These are phyloP conservation scores for Clavariopsis aquatica DNA, from an alignment of 495 filamentous ascomycete genomes.

Conservation along the genomic window DNA sequence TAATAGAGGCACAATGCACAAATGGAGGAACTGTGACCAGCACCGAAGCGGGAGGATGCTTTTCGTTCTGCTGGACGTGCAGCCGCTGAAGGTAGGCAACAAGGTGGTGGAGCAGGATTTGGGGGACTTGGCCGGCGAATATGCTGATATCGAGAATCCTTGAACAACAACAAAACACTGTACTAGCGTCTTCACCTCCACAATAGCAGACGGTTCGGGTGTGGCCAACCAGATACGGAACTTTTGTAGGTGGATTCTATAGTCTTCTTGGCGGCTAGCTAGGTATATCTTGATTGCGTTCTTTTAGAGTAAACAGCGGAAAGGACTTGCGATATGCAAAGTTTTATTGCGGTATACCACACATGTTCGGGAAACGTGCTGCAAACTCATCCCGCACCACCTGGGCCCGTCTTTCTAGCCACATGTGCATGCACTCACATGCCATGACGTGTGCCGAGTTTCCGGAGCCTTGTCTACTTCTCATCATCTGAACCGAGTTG, in stretches of 20 bases:
- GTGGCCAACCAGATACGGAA: too few species aligned
- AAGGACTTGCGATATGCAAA: too few species aligned
- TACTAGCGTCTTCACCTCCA: too few species aligned
- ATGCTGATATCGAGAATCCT: slow-evolving; percentile 1
- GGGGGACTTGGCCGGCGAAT: not conserved
- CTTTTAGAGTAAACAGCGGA: too few species aligned
- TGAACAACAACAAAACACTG: not conserved
- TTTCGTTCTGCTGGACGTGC: slow-evolving; percentile 2
- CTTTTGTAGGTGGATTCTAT: too few species aligned
- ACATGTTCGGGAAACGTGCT: not conserved
- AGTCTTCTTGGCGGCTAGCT: too few species aligned
- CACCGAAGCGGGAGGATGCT: slow-evolving; percentile 38
- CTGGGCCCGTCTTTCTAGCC: not conserved
- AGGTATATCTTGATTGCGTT: too few species aligned
- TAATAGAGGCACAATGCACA: slow-evolving; percentile 41
- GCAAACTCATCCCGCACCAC: not conserved
- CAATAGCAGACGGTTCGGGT: too few species aligned
- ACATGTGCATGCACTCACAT: not conserved
- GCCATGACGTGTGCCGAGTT: not conserved
- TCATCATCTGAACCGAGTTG: not conserved
- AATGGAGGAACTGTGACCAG: slow-evolving; percentile 40
- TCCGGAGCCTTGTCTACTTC: not conserved
- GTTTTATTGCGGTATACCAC: not conserved
- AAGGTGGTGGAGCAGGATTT: slow-evolving; percentile 10
- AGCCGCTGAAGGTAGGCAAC: not conserved